These are phyloP conservation scores for Sporothrix phasma DNA, from an alignment of 2,329 filamentous ascomycete species.

Conservation along the genomic window DNA sequence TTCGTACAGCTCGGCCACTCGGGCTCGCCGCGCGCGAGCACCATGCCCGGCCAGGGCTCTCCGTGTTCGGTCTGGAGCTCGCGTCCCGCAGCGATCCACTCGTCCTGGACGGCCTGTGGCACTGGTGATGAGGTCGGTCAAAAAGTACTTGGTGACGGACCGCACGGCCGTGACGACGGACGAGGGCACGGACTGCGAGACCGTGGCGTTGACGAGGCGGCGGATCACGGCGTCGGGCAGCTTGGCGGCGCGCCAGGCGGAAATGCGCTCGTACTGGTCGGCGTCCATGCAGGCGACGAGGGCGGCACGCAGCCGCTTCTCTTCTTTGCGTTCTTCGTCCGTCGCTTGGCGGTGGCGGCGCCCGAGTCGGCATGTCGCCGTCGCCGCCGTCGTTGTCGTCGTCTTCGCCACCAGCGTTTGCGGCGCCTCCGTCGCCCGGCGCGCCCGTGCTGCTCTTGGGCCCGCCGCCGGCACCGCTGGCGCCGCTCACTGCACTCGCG, in stretches of 20 bases:
- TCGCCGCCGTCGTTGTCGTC: constrained; percentile 41
- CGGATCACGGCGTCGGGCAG: constrained; percentile 59
- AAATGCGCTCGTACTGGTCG: constrained; percentile 61
- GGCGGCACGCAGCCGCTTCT: constrained; percentile 53
- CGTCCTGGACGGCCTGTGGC: constrained; percentile 60
- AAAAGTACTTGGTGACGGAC: constrained; percentile 65
- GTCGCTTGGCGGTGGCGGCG: constrained; percentile 27
- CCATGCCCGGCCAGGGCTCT: constrained; percentile 27
- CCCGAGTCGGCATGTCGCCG: constrained; percentile 24
- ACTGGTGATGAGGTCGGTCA: constrained; percentile 64
- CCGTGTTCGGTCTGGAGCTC: constrained; percentile 49
- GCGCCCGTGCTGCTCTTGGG: constrained; percentile 21
- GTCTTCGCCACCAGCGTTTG: constrained; percentile 30
- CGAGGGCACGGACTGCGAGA: constrained; percentile 66
- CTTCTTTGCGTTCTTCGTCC: constrained; percentile 52
- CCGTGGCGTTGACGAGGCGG: constrained; percentile 68
- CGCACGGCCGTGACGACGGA: constrained; percentile 68
- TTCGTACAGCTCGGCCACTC: constrained; percentile 27
- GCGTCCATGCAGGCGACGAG: constrained; percentile 54
- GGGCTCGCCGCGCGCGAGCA: constrained; percentile 21
- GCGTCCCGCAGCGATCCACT: constrained; percentile 52
- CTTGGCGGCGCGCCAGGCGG: constrained; percentile 59
- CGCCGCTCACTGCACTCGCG: constrained; percentile 27
- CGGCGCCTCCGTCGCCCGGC: constrained; percentile 34
- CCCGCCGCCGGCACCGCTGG: constrained; percentile 21